Conservation (phyloP, 1,139 yeast species). For the Scheffersomyces cryptocercus region DNA sequence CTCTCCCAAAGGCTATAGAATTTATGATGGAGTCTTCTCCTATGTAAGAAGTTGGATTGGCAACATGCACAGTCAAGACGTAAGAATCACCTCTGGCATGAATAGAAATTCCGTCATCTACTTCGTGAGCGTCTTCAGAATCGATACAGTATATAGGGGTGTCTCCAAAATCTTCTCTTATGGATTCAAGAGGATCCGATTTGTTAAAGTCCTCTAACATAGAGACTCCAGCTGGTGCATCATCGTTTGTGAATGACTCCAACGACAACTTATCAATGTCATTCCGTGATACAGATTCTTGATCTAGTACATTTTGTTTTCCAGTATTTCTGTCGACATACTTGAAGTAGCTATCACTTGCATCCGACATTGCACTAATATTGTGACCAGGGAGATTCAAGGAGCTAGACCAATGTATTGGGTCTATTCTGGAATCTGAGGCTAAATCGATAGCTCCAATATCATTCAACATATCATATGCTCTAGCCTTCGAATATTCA, state of each 20-base stretch:
- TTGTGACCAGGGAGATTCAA: slow-evolving; percentile 42
- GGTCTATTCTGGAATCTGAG: slow-evolving; percentile 22
- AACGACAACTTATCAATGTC: not conserved
- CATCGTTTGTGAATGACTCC: not conserved
- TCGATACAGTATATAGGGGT: slow-evolving; percentile 83
- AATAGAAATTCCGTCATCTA: slow-evolving; percentile 89
- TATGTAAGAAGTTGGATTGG: slow-evolving; percentile 78
- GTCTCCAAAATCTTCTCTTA: slow-evolving; percentile 37
- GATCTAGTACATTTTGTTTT: slow-evolving; percentile 1
- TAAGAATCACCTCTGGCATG: slow-evolving; percentile 33
- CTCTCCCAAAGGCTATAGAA: slow-evolving; percentile 58
- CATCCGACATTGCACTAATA: slow-evolving; percentile 37
- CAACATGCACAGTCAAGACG: slow-evolving; percentile 71
- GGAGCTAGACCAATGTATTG: slow-evolving; percentile 47
- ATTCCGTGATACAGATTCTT: not conserved
- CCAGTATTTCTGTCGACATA: slow-evolving; percentile 20
- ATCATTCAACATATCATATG: slow-evolving; percentile 45
- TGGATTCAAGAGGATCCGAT: slow-evolving; percentile 33
- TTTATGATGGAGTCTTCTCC: slow-evolving; percentile 51
- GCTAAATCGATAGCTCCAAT: slow-evolving; percentile 17
- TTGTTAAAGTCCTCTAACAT: slow-evolving; percentile 24
- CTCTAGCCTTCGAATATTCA: slow-evolving; percentile 49
- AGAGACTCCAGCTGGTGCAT: not conserved
- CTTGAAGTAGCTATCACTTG: slow-evolving; percentile 45
- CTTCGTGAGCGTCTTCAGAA: slow-evolving; percentile 77